A percentile compares a stretch with the other conserved stretches of the same genome.
Conservation (phyloP, 352 stramenopile species). For the Phytophthora cactorum region DNA sequence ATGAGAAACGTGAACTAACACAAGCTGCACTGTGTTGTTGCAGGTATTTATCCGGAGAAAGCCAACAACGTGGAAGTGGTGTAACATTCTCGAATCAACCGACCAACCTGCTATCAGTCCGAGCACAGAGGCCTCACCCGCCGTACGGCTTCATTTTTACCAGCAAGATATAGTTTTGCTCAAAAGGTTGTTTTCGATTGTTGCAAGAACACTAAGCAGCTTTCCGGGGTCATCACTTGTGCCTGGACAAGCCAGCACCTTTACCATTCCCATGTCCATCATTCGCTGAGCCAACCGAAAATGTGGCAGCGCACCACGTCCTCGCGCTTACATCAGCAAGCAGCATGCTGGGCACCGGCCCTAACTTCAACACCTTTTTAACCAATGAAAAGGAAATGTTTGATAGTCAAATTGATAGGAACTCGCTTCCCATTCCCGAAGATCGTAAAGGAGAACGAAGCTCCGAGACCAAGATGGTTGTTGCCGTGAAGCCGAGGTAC, state of each 20-base stretch:
- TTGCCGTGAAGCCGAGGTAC: conserved; percentile 37
- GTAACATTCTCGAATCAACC: conserved; percentile 22
- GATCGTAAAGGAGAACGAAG: conserved; percentile 6
- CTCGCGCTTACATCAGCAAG: conserved; percentile 21
- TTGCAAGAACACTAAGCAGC: neutral
- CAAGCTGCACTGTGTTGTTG: conserved; percentile 1
- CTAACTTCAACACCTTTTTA: conserved; percentile 8
- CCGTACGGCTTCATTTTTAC: conserved; percentile 18
- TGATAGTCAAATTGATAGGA: neutral
- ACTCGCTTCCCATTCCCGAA: conserved; percentile 20
- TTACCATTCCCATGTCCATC: conserved; percentile 4
- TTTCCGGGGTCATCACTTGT: neutral
- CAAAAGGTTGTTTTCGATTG: neutral
- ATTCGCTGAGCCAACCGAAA: conserved; percentile 18
- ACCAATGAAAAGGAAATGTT: conserved; percentile 20
- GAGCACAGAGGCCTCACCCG: neutral
- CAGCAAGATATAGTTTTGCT: conserved; percentile 13
- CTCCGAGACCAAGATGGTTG: conserved; percentile 24
- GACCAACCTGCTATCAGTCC: conserved; percentile 3
- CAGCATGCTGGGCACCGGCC: neutral
- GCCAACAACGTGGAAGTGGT: conserved; percentile 47
- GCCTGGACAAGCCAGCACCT: neutral
- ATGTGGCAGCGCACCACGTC: conserved; percentile 14
- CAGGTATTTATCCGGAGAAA: conserved; percentile 58
- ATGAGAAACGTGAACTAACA: conserved; percentile 2